Conservation (phyloP, 1,284 basidiomycete species). For the Agroathelia rolfsii region DNA sequence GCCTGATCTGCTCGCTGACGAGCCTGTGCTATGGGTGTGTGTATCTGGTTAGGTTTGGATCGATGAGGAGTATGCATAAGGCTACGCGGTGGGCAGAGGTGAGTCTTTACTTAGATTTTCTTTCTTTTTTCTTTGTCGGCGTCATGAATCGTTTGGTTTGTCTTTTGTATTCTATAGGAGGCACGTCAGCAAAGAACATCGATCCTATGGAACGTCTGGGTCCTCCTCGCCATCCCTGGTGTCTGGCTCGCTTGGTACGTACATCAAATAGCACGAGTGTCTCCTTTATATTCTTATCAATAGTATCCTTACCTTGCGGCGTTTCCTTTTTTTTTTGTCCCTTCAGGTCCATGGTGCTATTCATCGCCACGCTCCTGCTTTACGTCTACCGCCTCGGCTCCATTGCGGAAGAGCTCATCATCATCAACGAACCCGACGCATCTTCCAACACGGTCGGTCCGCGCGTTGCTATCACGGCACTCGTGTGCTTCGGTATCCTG, state of each 20-base stretch:
- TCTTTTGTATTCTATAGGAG: conserved; percentile 34
- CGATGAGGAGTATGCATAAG: conserved; percentile 68
- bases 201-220: conserved; percentile 76
- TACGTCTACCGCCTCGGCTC: conserved; percentile 68
- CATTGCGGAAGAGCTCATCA: too few species aligned
- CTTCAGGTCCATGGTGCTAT: conserved; percentile 58
- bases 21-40: conserved; percentile 68
- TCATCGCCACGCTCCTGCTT: conserved; percentile 55
- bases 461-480: conserved; percentile 43
- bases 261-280: too few species aligned
- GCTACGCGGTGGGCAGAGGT: conserved; percentile 73
- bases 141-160: too few species aligned
- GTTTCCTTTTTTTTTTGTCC: conserved; percentile 11
- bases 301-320: too few species aligned
- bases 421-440: too few species aligned
- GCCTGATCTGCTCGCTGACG: conserved; percentile 61
- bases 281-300: too few species aligned
- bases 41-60: conserved; percentile 66
- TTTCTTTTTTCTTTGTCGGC: neutral
- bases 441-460: conserved; percentile 32
- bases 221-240: conserved; percentile 61
- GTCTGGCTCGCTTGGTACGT: conserved; percentile 67
- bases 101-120: conserved; percentile 11
- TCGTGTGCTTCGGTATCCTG: conserved; percentile 50
- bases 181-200: conserved; percentile 53